Evolutionary conservation across 495 filamentous ascomycete species (phyloP).

Genomic region (Penicillium crystallinum): DNA sequence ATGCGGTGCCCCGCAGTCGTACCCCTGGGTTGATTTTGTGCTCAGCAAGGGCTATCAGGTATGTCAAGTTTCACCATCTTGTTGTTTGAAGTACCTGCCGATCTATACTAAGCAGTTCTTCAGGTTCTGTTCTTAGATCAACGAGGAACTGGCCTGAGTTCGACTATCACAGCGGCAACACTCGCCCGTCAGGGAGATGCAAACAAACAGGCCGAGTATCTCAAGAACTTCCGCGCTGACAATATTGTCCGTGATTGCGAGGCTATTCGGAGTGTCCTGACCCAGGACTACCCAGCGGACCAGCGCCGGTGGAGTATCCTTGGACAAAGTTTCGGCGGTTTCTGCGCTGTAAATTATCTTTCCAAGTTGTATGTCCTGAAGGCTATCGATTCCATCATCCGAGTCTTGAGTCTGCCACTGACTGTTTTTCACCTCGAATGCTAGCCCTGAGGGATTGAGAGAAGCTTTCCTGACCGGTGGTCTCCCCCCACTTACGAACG

Average conservation of each 20-base stretch:
- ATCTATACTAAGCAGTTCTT: background rate
- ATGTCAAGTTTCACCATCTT: slow-evolving; percentile 2
- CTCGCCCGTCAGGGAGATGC: slow-evolving; percentile 60
- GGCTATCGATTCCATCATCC: background rate
- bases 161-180: slow-evolving; percentile 65
- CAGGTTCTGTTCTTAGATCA: slow-evolving; percentile 83
- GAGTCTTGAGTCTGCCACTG: background rate
- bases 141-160: slow-evolving; percentile 81
- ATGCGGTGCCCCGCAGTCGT: slow-evolving; percentile 66
- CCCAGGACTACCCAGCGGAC: slow-evolving; percentile 59
- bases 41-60: slow-evolving; percentile 74
- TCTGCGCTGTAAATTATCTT: slow-evolving; percentile 75
- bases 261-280: slow-evolving; percentile 71
- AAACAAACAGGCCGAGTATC: slow-evolving; percentile 66
- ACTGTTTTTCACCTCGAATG: background rate
- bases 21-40: slow-evolving; percentile 58
- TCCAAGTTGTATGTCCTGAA: slow-evolving; percentile 57
- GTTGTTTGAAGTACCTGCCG: too few relatives aligned
- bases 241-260: slow-evolving; percentile 86
- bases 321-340: slow-evolving; percentile 91
- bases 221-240: slow-evolving; percentile 85
- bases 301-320: slow-evolving; percentile 78
- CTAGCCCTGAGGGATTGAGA: slow-evolving; percentile 63
- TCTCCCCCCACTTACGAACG: slow-evolving; percentile 65
- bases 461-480: slow-evolving; percentile 84